These are phyloP conservation scores for Pyrenochaeta sp. DNA, from an alignment of 2,329 filamentous ascomycete species.

Conservation along the genomic window DNA sequence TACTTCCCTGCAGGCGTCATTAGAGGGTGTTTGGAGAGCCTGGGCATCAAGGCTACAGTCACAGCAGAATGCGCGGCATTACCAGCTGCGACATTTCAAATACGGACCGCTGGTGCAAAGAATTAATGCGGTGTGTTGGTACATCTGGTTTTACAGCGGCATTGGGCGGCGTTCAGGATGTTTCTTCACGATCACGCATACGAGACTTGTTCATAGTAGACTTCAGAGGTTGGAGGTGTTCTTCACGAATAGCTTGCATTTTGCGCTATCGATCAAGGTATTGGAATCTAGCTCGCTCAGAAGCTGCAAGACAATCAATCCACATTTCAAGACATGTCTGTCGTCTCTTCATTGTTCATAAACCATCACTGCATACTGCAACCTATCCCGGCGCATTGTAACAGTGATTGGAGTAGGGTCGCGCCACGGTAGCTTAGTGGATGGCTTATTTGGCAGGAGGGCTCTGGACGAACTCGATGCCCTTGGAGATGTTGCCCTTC, in stretches of 20 bases:
- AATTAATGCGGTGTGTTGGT: slow-evolving; percentile 52
- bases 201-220: too few species aligned
- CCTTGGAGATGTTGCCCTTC: slow-evolving; percentile 93
- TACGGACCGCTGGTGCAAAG: slow-evolving; percentile 80
- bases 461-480: slow-evolving; percentile 86
- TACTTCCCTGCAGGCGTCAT: slow-evolving; percentile 96
- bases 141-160: slow-evolving; percentile 32
- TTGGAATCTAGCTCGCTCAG: slow-evolving; percentile 6
- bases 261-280: slow-evolving; percentile 2
- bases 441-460: slow-evolving; percentile 62
- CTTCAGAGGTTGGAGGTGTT: too few species aligned
- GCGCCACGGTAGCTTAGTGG: neutral
- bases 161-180: slow-evolving; percentile 38
- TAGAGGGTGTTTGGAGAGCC: slow-evolving; percentile 85
- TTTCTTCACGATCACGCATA: too few species aligned
- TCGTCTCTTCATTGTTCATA: slow-evolving; percentile 18
- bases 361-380: slow-evolving; percentile 18
- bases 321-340: slow-evolving; percentile 17
- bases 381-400: slow-evolving; percentile 21
- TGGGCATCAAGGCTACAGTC: slow-evolving; percentile 90
- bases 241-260: slow-evolving; percentile 1
- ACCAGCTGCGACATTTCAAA: slow-evolving; percentile 91
- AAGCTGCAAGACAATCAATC: slow-evolving; percentile 10
- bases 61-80: slow-evolving; percentile 89
- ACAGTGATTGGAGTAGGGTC: slow-evolving; percentile 10